Evolutionary conservation across 2,329 filamentous ascomycete genomes (phyloP), one percentile per base, ranked within the genome.

Genomic region (Calonectria pseudoturangicola): DNA sequence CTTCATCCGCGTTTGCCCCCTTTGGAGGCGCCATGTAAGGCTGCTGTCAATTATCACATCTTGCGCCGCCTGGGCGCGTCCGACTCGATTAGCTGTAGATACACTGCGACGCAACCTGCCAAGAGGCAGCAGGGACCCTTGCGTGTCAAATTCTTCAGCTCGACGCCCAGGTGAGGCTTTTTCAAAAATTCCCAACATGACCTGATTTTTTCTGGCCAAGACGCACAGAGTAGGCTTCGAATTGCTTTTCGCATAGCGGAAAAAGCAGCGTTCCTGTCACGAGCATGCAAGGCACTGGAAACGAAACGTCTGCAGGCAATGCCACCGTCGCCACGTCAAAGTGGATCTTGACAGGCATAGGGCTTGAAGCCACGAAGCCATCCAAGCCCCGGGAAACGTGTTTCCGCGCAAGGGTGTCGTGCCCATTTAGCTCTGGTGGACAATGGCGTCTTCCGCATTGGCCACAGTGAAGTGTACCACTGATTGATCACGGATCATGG

Each of bases 191-290:
- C 15, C 54, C 45, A 12, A 47, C n/a, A 65, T 65, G 43, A 33
- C 28, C 30, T 50, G 41, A 50, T 65, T 50, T 51, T 60, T 21
- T 41, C 18, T 7, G 3, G 10, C 33, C 12, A 18, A 7, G 1
- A 13, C 15, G 21, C 45, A n/a, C 12, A 18, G 7, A 4, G 21
- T 9, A 25, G 54, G 33, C 54, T 15, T 27, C 21, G 33, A 27
- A 27, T 60, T 60, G 43, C 62, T 65, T 50, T 65, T 65, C 43
- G 43, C 41, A 50, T 25, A 50, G 33, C 2, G 54, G 21, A 60
- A 60, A 60, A 60, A 60, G 54, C 54, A 60, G 54, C 54, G 33
- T 60, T 60, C 54, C 36, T 60, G 54, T 41, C 33, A 60, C 36
- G 33, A 16, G 36, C 54, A 60, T 60, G 54, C 54, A 60, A 60